Conservation (phyloP, 2,329 filamentous ascomycete species). For the Cryphonectria radicalis region DNA sequence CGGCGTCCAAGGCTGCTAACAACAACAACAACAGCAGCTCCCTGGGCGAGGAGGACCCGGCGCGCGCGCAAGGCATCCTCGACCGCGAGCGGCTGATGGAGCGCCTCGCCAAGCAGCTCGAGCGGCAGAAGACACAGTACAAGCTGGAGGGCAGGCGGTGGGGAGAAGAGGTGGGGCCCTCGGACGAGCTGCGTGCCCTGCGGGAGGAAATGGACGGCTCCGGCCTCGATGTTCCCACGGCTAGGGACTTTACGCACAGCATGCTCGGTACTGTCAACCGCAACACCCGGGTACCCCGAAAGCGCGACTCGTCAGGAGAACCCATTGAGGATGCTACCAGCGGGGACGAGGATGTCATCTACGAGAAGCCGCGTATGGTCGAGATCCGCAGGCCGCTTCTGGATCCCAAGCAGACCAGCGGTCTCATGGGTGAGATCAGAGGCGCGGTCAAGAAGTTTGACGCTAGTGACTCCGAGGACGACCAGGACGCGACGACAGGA, state of each 20-base stretch:
- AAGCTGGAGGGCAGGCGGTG: constrained; percentile 94
- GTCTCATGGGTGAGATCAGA: constrained; percentile 70
- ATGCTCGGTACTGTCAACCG: constrained; percentile 75
- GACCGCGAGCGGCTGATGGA: constrained; percentile 93
- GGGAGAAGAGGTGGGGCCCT: constrained; percentile 81
- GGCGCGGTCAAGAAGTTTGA: constrained; percentile 76
- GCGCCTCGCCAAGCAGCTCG: constrained; percentile 90
- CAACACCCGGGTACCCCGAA: constrained; percentile 54
- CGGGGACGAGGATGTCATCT: constrained; percentile 63
- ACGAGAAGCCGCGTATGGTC: constrained; percentile 79
- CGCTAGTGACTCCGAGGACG: constrained; percentile 72
- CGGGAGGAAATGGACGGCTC: constrained; percentile 88
- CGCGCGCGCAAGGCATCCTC: constrained; percentile 87
- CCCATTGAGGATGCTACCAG: constrained; percentile 51
- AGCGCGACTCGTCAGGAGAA: constrained; percentile 36
- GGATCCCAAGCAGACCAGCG: constrained; percentile 68
- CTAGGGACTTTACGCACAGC: constrained; percentile 69
- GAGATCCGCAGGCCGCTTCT: constrained; percentile 74
- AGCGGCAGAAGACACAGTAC: constrained; percentile 96
- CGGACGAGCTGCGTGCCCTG: constrained; percentile 87
- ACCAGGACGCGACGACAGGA: constrained; percentile 72
- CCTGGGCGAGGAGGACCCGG: constrained; percentile 67
- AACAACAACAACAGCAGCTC: constrained; percentile 58
- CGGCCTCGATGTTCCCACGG: constrained; percentile 51
- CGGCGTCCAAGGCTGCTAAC: constrained; percentile 78